Evolutionary conservation across 169 alveolate species (phyloP).

Genomic region (Besnoitia besnoiti): DNA sequence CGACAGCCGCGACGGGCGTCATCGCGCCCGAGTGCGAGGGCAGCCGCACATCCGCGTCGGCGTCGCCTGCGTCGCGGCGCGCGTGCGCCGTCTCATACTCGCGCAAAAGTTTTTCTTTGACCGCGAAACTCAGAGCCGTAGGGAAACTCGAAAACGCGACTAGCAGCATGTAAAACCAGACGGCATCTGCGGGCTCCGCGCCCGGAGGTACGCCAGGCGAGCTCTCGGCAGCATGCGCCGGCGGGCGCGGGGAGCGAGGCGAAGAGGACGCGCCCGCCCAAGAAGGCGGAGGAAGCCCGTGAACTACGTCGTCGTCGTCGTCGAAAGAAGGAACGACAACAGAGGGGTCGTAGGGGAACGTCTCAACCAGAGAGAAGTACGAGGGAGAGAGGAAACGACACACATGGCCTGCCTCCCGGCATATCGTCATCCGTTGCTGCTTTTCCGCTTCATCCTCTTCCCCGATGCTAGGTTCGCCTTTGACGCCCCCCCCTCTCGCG

Average conservation of each 20-base stretch:
- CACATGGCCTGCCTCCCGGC: not conserved
- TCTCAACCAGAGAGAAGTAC: not conserved
- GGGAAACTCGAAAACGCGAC: slow-evolving; percentile 44
- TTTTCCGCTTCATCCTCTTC: too few relatives aligned
- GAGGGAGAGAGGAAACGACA: not conserved
- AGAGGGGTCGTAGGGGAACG: not conserved
- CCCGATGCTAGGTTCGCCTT: too few relatives aligned
- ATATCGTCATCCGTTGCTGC: too few relatives aligned
- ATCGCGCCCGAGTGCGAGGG: too few relatives aligned
- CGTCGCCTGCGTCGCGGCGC: not conserved
- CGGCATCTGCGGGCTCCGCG: too few relatives aligned
- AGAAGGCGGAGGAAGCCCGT: not conserved
- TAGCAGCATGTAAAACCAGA: slow-evolving; percentile 19
- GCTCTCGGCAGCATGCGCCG: not conserved
- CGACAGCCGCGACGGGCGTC: not conserved
- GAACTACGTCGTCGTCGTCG: not conserved
- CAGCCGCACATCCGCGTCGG: not conserved
- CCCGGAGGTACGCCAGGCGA: not conserved
- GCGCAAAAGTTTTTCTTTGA: slow-evolving; percentile 48
- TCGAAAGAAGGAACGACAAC: not conserved
- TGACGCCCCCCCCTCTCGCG: too few relatives aligned
- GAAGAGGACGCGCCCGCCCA: too few relatives aligned
- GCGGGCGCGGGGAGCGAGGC: not conserved
- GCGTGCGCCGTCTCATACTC: slow-evolving; percentile 23
- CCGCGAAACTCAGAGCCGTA: slow-evolving; percentile 46